Evolutionary conservation across 495 filamentous ascomycete species (phyloP).

Genomic region (Collariella sp.): DNA sequence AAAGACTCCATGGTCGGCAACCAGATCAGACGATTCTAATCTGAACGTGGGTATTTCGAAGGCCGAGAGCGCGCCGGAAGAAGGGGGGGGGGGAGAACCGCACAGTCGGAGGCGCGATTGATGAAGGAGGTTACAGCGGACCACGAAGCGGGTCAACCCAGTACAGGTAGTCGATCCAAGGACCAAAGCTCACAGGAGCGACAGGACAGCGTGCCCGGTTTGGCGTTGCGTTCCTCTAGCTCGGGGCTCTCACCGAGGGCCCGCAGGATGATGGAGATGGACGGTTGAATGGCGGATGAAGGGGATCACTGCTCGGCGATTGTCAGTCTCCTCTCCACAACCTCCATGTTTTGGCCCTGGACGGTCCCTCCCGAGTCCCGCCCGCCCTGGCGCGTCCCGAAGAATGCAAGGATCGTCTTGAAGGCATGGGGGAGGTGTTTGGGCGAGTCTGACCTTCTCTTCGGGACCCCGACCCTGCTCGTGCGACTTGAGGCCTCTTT

Average conservation of each 20-base stretch:
- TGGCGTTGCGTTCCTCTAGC: neutral
- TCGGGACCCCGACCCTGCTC: neutral
- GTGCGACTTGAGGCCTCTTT: neutral
- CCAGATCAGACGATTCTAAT: slow-evolving; percentile 9
- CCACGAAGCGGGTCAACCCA: neutral
- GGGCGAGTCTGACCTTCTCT: neutral
- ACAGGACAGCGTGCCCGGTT: neutral
- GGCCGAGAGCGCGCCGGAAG: neutral
- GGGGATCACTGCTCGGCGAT: neutral
- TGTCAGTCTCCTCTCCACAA: neutral
- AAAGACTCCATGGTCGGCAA: slow-evolving; percentile 30
- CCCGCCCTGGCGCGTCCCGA: neutral
- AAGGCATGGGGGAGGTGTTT: neutral
- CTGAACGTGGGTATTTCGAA: neutral
- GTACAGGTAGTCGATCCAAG: neutral
- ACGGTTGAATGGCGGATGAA: neutral
- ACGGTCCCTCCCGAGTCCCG: slow-evolving; percentile 3
- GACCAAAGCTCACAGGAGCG: no score
- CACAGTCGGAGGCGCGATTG: neutral
- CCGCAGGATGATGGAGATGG: neutral
- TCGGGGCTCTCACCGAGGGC: neutral
- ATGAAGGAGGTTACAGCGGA: neutral
- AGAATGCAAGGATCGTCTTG: slow-evolving; percentile 2
- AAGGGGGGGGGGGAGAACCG: neutral
- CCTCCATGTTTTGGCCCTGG: neutral